Base-by-base conservation (phyloP, 345 rosid species). In the Bruguiera parviflora region DNA sequence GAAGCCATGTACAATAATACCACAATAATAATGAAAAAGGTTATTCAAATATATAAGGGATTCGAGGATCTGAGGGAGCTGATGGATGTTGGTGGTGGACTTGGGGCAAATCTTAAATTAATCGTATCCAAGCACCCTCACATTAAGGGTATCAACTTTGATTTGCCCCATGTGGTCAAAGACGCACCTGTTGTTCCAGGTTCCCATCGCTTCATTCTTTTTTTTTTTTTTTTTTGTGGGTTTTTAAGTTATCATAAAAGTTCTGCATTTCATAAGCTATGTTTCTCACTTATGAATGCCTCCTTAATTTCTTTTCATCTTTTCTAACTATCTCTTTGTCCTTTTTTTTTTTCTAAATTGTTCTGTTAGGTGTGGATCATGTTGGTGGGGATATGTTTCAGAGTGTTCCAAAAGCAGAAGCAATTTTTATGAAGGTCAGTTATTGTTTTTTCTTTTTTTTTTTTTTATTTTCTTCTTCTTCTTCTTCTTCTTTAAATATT, bases 361-460 rank as follows among this genome's bases (percentile, higher is more conserved):
- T 11, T 37, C 49, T 43, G 18, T 43, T 53, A 78, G 81, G 78
- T 8, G 55, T 78, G n/a, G 59, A 73, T 53, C 78, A 78, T 57
- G 72, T 70, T 27, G 75, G 71, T 6, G 81, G 78, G 53, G 70
- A 67, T 27, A 78, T 78, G 81, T 70, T 78, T 31, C 51, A 16
- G 9, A 29, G 32, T 58, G 58, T 74, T 62, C 78, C 75, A 49
- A 46, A 63, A n/a, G 78, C 66, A 27, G 75, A 74, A 46, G 73
- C 78, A 6, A 61, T 70, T 27, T 28, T 70, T 65, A 70, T 74
- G 16, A 70, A 78, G 78, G 81, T 78, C n/a, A 6, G 25, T 53
- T 24, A 2, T 20, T n/a, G 20, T 53, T 11, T 10, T 22, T 18
- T n/a, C 9, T 15, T 43, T 57, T 55, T 22, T 27, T 25, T 25